Percentiles rank a stretch among this genome's conserved stretches.
These are phyloP conservation scores for Pseudogymnoascus sp. DNA, from an alignment of 2,329 filamentous ascomycete genomes.

Conservation along the genomic window DNA sequence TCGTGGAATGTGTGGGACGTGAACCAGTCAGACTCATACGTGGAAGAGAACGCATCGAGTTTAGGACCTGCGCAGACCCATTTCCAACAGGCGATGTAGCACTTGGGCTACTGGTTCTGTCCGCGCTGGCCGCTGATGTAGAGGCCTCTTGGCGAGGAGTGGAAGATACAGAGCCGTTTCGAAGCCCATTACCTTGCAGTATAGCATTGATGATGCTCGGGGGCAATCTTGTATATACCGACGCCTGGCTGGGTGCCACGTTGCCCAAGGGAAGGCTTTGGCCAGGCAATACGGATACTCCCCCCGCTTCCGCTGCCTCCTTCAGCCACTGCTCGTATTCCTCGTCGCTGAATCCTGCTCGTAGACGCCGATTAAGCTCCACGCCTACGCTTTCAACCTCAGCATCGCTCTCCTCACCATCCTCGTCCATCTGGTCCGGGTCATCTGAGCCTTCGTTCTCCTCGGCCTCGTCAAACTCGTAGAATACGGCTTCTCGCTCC, in stretches of 20 bases:
- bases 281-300: conserved; percentile 43
- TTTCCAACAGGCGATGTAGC: not conserved
- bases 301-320: conserved; percentile 59
- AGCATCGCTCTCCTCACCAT: conserved; percentile 47
- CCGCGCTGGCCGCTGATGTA: not conserved
- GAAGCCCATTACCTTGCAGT: not conserved
- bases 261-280: conserved; percentile 31
- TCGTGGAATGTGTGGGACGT: not conserved
- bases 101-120: not conserved
- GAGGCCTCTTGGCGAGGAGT: not conserved
- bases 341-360: conserved; percentile 60
- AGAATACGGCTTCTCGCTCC: conserved; percentile 21
- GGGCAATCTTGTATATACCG: conserved; percentile 6
- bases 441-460: conserved; percentile 35
- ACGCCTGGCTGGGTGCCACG: not conserved
- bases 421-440: conserved; percentile 30
- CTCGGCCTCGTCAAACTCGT: conserved; percentile 33
- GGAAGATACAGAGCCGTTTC: conserved; percentile 2
- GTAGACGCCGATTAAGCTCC: conserved; percentile 57
- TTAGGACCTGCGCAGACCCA: not conserved
- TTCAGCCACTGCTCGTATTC: conserved; percentile 73
- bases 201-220: conserved; percentile 5
- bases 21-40: not conserved
- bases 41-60: not conserved
- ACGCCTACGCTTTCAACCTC: conserved; percentile 55